Base-by-base conservation (phyloP, 2,329 filamentous ascomycete species). In the Acephala macrosclerotiorum region DNA sequence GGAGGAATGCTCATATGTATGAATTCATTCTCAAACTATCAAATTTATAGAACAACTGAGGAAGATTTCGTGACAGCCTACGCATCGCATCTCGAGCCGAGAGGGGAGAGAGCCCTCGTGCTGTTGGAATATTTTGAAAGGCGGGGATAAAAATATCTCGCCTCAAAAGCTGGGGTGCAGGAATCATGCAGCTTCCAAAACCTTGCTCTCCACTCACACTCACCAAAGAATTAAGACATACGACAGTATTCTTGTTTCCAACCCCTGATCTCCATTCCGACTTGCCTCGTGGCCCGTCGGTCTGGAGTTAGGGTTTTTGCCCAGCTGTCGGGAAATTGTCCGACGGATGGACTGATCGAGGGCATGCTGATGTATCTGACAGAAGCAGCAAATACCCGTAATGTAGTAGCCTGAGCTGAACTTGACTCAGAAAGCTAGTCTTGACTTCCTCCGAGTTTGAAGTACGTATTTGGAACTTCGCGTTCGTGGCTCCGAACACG, bases 161-260 rank as follows among this genome's bases (percentile, higher is more conserved):
- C 25, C 55, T 38, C 20, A 40, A 57, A 57, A 57, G 55, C 29
- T 38, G 55, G 35, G 55, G 35, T 57, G 55, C 55, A 57, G 55
- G 29, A 36, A 14, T 57, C 33, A 20, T 57, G 55, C 35, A 57
- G 29, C 55, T 20, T 57, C 18, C n/a, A 29, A 18, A 51, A 53
- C 25, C 49, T 53, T 33, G 26, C 49, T 53, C 26, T 33, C 49
- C 14, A 18, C 49, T 53, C 26, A 53, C 12, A 14, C 29, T 18
- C 14, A 22, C 55, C 9, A 4, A 38, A 38, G 22, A 57, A 36
- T 38, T 36, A 38, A 53, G 9, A 22, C 16, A n/a, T 14, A 36
- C 35, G 55, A 57, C 38, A 57, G 22, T 20, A 20, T 51, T 14
- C 29, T 36, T 25, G 33, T 57, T 22, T 38, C 33, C 51, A 25